These are phyloP conservation scores for Leucoagaricus sp. DNA, from an alignment of 1,284 basidiomycete genomes.

Conservation along the genomic window DNA sequence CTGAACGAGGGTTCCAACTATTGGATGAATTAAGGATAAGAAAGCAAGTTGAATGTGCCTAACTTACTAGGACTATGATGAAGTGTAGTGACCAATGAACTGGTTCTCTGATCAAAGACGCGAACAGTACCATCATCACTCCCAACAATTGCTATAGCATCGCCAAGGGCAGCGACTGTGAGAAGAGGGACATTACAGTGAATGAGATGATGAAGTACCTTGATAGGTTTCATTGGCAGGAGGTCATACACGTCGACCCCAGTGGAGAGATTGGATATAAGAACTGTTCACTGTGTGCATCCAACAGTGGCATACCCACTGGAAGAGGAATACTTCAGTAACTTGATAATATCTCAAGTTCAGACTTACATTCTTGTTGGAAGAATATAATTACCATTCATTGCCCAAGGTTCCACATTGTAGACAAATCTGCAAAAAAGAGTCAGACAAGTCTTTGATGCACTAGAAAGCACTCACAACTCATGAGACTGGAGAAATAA, in stretches of 20 bases:
- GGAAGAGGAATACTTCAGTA: not conserved
- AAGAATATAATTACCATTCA: constrained; percentile 1
- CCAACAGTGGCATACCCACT: not conserved
- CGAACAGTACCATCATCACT: constrained; percentile 4
- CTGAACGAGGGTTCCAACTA: constrained; percentile 1
- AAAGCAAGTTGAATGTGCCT: no score
- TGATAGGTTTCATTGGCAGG: not conserved
- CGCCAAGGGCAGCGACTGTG: not conserved
- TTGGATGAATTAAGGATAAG: not conserved
- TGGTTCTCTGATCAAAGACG: not conserved
- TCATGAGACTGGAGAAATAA: not conserved
- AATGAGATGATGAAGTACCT: not conserved
- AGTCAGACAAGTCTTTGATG: not conserved
- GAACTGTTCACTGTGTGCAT: not conserved
- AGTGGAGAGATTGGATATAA: constrained; percentile 1
- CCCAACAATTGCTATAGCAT: not conserved
- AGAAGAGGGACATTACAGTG: not conserved
- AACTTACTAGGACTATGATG: not conserved
- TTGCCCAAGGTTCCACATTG: not conserved
- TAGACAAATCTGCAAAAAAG: not conserved
- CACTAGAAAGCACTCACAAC: not conserved
- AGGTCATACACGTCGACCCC: constrained; percentile 4
- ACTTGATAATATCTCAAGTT: not conserved
- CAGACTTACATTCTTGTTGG: not conserved
- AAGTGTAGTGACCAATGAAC: not conserved